These are phyloP conservation scores for Tetradesmus obliquus DNA, from an alignment of 139 green algal genomes.

Conservation along the genomic window DNA sequence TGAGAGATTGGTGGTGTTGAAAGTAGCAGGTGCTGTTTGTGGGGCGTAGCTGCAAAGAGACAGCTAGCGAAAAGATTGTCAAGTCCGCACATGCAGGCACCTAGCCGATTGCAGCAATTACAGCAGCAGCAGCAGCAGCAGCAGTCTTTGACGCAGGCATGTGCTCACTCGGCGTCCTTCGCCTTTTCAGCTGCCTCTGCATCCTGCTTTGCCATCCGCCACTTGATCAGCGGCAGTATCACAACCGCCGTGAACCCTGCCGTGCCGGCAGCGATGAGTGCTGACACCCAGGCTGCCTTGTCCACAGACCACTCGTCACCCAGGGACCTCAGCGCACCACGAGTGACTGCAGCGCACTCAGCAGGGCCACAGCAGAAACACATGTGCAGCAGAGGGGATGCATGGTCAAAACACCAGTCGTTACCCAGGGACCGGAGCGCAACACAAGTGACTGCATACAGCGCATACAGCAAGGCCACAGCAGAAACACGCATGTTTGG, in stretches of 20 bases:
- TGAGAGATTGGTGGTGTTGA: not conserved
- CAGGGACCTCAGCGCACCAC: not conserved
- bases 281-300: conserved; percentile 57
- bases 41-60: too few relatives aligned
- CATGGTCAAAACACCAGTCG: not conserved
- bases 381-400: not conserved
- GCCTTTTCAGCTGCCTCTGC: not conserved
- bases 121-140: not conserved
- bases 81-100: too few relatives aligned
- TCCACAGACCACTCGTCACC: not conserved
- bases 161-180: conserved; percentile 12
- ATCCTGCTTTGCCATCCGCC: not conserved
- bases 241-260: conserved; percentile 38
- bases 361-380: not conserved
- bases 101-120: too few relatives aligned
- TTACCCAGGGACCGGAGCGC: not conserved
- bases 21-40: too few relatives aligned
- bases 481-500: too few relatives aligned
- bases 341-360: not conserved
- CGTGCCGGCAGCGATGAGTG: conserved; percentile 35
- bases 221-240: conserved; percentile 53
- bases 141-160: not conserved
- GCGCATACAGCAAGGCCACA: too few relatives aligned
- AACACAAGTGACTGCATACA: too few relatives aligned
- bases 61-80: too few relatives aligned